Conservation (phyloP, 108 stramenopile genomes). For the Fistulifera pelliculosa region DNA sequence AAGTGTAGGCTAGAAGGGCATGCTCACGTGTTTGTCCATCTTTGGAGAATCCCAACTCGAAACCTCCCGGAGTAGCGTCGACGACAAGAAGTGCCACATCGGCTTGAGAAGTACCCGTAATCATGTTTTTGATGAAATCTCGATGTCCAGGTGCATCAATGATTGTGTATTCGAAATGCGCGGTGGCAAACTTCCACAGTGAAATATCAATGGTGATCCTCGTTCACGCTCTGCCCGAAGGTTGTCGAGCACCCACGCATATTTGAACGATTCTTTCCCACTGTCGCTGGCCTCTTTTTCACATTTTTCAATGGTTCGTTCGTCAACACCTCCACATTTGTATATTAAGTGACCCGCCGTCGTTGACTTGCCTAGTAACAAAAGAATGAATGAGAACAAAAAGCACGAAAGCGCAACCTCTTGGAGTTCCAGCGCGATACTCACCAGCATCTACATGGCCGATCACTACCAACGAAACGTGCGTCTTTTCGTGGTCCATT, state of each 20-base stretch:
- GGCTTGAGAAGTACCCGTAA: conserved; percentile 92
- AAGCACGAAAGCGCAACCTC: too few species aligned
- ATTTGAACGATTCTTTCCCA: conserved; percentile 92
- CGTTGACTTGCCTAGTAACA: conserved; percentile 97
- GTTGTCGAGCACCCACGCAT: conserved; percentile 94
- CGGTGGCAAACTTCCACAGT: conserved; percentile 88
- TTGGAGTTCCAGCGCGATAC: too few species aligned
- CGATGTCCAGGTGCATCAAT: conserved; percentile 94
- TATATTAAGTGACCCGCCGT: conserved; percentile 93
- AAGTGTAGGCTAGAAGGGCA: conserved; percentile 88
- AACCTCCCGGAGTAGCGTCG: conserved; percentile 75
- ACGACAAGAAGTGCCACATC: conserved; percentile 87
- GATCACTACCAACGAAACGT: conserved; percentile 65
- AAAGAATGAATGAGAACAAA: too few species aligned
- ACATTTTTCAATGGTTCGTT: conserved; percentile 92
- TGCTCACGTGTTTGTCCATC: conserved; percentile 92
- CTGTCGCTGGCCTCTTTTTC: conserved; percentile 92
- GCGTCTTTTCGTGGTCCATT: conserved; percentile 45
- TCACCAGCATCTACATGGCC: conserved; percentile 53
- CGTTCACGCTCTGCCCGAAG: conserved; percentile 93
- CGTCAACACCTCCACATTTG: conserved; percentile 84
- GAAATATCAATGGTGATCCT: conserved; percentile 94
- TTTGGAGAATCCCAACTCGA: conserved; percentile 85
- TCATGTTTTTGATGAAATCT: conserved; percentile 92
- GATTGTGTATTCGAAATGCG: conserved; percentile 82